Conservation (phyloP, 1,284 basidiomycete species). For the Austroboletus novae-zelandiae region DNA sequence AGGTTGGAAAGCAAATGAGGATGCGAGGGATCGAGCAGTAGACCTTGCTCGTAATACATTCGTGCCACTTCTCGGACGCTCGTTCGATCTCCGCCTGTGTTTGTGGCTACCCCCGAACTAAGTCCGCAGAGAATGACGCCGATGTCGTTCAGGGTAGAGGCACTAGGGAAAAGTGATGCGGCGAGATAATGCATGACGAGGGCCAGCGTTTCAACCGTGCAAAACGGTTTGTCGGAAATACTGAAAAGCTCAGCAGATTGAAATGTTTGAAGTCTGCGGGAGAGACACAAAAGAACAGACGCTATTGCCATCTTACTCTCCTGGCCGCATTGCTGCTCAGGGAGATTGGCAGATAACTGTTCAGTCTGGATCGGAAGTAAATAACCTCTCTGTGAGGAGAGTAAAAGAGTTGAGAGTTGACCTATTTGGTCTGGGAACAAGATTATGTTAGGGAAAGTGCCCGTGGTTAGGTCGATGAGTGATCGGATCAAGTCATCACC, state of each 20-base stretch:
- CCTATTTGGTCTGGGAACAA: conserved; percentile 44
- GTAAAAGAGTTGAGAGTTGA: conserved; percentile 36
- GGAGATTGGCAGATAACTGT: conserved; percentile 20
- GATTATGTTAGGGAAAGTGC: conserved; percentile 43
- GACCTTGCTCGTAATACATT: conserved; percentile 53
- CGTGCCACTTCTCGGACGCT: conserved; percentile 45
- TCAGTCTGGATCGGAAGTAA: conserved; percentile 37
- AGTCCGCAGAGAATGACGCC: conserved; percentile 57
- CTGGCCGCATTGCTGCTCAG: conserved; percentile 17
- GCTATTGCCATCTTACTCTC: conserved; percentile 44
- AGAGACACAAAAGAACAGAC: conserved; percentile 53
- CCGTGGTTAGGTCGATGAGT: conserved; percentile 34
- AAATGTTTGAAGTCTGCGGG: conserved; percentile 48
- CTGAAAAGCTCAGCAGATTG: conserved; percentile 25
- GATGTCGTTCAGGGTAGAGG: conserved; percentile 60
- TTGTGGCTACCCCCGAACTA: conserved; percentile 29
- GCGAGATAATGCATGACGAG: conserved; percentile 60
- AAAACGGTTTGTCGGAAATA: conserved; percentile 36
- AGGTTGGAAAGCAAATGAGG: conserved; percentile 62
- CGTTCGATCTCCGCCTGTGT: conserved; percentile 12
- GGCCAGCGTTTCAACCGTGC: conserved; percentile 45
- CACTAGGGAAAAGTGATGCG: conserved; percentile 49
- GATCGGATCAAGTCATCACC: conserved; percentile 33
- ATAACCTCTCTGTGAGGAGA: conserved; percentile 36
- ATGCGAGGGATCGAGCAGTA: conserved; percentile 52